Percentiles rank a stretch among this genome's conserved stretches.
Conservation (phyloP, 2,329 filamentous ascomycete species). For the Coniochaeta hoffmannii region DNA sequence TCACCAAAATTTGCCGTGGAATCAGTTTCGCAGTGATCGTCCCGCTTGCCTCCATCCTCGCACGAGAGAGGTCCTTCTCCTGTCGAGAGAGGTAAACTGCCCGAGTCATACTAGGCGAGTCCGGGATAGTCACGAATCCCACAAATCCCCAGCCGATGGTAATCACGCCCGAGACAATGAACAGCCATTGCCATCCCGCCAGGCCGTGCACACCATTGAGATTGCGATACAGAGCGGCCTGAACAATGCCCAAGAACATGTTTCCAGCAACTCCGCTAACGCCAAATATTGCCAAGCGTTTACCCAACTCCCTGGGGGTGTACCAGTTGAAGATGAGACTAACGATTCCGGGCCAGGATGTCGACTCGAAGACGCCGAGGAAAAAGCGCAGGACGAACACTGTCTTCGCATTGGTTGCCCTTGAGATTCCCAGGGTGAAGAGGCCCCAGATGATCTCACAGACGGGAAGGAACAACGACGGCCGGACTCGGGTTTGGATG, state of each 20-base stretch:
- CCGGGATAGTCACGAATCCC: too few relatives aligned
- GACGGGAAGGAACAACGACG: conserved; percentile 34
- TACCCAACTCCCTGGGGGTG: conserved; percentile 19
- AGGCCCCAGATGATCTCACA: conserved; percentile 28
- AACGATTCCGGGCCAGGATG: conserved; percentile 31
- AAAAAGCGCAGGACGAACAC: conserved; percentile 35
- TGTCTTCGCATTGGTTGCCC: conserved; percentile 23
- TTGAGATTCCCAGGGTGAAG: conserved; percentile 23
- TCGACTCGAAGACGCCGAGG: conserved; percentile 31
- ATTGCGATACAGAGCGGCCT: conserved; percentile 33
- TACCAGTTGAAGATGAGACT: conserved; percentile 31
- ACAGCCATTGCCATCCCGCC: conserved; percentile 42
- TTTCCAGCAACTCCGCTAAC: conserved; percentile 39
- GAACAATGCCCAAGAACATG: conserved; percentile 37
- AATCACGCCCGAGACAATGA: conserved; percentile 35
- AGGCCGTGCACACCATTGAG: conserved; percentile 34
- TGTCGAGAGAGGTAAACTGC: too few relatives aligned
- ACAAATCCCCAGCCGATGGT: too few relatives aligned
- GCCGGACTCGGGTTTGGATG: conserved; percentile 29
- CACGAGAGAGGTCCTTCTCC: too few relatives aligned
- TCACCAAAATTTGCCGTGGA: too few relatives aligned
- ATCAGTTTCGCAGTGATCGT: too few relatives aligned
- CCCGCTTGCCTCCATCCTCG: too few relatives aligned
- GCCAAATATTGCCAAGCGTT: conserved; percentile 18
- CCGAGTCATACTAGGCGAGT: too few relatives aligned